Evolutionary conservation across 2,329 filamentous ascomycete genomes (phyloP).

Genomic region (Colletotrichum spinosum): DNA sequence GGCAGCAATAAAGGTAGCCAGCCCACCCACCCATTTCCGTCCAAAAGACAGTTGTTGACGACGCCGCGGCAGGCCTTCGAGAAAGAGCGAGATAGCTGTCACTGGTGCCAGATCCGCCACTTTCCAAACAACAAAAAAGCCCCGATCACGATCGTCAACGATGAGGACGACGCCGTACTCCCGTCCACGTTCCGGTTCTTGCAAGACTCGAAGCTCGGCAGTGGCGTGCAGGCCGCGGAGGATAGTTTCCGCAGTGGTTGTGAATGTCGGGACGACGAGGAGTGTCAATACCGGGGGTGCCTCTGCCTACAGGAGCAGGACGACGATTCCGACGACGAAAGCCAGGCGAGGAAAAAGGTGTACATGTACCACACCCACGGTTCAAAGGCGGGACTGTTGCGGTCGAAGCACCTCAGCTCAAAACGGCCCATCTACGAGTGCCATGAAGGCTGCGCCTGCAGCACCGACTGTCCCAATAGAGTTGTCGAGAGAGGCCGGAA

Average conservation of each 20-base stretch:
- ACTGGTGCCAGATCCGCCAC: constrained; percentile 70
- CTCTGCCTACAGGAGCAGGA: constrained; percentile 75
- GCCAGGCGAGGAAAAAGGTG: constrained; percentile 39
- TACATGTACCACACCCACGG: constrained; percentile 76
- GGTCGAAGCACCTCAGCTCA: constrained; percentile 63
- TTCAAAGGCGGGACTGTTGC: constrained; percentile 62
- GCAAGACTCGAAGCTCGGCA: constrained; percentile 66
- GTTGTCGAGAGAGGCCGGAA: constrained; percentile 80
- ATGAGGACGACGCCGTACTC: constrained; percentile 65
- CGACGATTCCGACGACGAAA: constrained; percentile 57
- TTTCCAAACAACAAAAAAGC: constrained; percentile 61
- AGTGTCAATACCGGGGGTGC: constrained; percentile 77
- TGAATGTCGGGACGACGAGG: constrained; percentile 68
- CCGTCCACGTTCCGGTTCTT: constrained; percentile 78
- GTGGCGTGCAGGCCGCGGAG: constrained; percentile 70
- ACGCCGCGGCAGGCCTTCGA: constrained; percentile 45
- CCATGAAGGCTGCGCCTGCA: constrained; percentile 77
- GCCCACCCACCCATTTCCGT: background rate
- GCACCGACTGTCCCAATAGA: constrained; percentile 74
- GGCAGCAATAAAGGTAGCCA: constrained; percentile 23
- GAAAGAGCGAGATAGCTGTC: constrained; percentile 60
- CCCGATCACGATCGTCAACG: constrained; percentile 74
- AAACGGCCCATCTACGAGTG: constrained; percentile 82
- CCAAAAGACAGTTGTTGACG: background rate
- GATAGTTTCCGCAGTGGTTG: constrained; percentile 77